Conservation (phyloP, 208 protist genomes). For the Borovskyia barvae region DNA sequence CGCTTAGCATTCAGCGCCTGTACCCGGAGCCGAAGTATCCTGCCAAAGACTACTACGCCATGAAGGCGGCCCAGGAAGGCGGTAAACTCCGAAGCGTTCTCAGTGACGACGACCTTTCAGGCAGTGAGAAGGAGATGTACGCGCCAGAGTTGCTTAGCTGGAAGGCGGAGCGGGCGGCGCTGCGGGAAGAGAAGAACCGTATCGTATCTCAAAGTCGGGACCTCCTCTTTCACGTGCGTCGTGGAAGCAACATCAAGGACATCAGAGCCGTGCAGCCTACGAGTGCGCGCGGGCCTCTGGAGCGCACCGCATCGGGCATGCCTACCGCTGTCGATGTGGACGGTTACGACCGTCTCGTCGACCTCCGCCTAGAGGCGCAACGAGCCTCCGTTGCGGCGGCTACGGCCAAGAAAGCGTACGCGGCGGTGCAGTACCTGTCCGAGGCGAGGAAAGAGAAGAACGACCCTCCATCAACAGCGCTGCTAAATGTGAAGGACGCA, state of each 20-base stretch:
- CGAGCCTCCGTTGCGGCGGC: slow-evolving; percentile 20
- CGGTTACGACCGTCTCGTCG: slow-evolving; percentile 37
- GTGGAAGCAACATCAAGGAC: slow-evolving; percentile 74
- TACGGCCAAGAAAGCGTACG: slow-evolving; percentile 25
- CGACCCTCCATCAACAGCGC: not conserved
- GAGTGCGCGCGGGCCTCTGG: slow-evolving; percentile 25
- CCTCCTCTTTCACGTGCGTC: slow-evolving; percentile 45
- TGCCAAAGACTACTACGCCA: slow-evolving; percentile 19
- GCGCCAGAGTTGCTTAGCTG: slow-evolving; percentile 37
- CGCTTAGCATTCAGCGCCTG: slow-evolving; percentile 11
- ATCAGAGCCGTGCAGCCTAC: slow-evolving; percentile 26
- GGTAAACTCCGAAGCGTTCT: slow-evolving; percentile 21
- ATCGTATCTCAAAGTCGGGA: slow-evolving; percentile 40
- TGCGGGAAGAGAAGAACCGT: slow-evolving; percentile 31
- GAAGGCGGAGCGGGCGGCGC: slow-evolving; percentile 41
- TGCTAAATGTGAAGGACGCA: slow-evolving; percentile 5
- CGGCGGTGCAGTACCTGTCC: not conserved
- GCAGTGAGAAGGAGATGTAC: slow-evolving; percentile 21
- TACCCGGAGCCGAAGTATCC: slow-evolving; percentile 18
- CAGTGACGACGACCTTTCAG: slow-evolving; percentile 40
- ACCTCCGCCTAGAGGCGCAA: slow-evolving; percentile 41
- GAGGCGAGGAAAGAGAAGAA: slow-evolving; percentile 10
- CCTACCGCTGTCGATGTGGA: slow-evolving; percentile 27
- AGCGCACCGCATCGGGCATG: slow-evolving; percentile 13
- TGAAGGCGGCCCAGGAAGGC: slow-evolving; percentile 18